Conservation (phyloP, 257 asterid species). For the Echites panduratus region DNA sequence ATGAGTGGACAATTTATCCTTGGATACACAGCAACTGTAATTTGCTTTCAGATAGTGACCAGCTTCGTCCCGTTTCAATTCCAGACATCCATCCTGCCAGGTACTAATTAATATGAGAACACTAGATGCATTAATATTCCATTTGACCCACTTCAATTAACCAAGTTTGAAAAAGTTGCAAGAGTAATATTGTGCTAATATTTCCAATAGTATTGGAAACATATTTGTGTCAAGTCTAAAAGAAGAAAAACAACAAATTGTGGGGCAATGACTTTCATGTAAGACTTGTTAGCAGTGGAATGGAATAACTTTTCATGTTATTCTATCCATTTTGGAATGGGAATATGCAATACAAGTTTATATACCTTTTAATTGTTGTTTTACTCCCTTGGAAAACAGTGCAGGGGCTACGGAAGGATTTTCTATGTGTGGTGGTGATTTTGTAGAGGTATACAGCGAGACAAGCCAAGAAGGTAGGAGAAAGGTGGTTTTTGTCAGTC, state of each 20-base stretch:
- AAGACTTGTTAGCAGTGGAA: not conserved
- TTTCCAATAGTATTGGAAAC: no score
- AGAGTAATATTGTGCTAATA: no score
- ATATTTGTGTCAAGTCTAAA: not conserved
- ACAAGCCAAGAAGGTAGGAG: slow-evolving; percentile 80
- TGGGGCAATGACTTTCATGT: not conserved
- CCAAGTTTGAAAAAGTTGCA: not conserved
- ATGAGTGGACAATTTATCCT: slow-evolving; percentile 95
- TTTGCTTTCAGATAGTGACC: slow-evolving; percentile 79
- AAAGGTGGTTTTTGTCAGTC: slow-evolving; percentile 7
- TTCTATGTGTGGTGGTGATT: slow-evolving; percentile 99
- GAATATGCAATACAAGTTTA: not conserved
- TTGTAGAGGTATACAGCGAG: slow-evolving; percentile 88
- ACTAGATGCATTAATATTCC: not conserved
- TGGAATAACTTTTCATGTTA: not conserved
- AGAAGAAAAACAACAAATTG: not conserved
- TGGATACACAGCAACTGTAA: slow-evolving; percentile 98
- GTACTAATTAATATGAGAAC: slow-evolving; percentile 31
- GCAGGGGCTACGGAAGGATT: slow-evolving; percentile 98
- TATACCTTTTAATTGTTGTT: not conserved
- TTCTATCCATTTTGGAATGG: not conserved
- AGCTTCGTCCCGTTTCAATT: slow-evolving; percentile 78
- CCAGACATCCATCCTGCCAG: slow-evolving; percentile 98
- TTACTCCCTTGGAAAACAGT: slow-evolving; percentile 49
- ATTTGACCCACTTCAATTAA: not conserved